Base-by-base conservation (phyloP, 129 eudicot genomes). In the Flaveria trinervia region DNA sequence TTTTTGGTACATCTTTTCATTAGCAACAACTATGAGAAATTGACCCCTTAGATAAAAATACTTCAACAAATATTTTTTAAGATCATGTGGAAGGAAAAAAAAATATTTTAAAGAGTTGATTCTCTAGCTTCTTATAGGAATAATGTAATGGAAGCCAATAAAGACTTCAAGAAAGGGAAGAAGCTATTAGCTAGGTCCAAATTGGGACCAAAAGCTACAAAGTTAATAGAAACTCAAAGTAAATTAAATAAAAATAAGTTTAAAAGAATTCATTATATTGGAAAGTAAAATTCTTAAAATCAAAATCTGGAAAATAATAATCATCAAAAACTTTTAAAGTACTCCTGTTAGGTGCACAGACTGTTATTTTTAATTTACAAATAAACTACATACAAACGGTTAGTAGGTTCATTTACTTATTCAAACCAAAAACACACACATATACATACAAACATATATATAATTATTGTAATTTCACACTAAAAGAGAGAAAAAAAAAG, bases 181-280 rank as follows among this genome's bases (percentile, higher is more conserved):
- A 20, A 20, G 33, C 65, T 43, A 11, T 26, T 12, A 57, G 65
- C 17, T 61, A 61, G 67, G 41, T 12, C 67, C n/a, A 61, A 61
- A 39, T 61, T 26, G 43, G 67, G 67, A 61, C 41, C 41, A 61
- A 60, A 60, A 60, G 9, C 41, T 26, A 57, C 65, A 13, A 61
- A 25, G 17, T 25, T 8, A 16, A 11, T 9, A 60, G 8, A 12
- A 3, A 25, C 3, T 12, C 12, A 30, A 30, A 28, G 44, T 30
- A 64, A 15, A 30, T 6, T 30, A 28, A 28, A 64, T 30, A 14
- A 64, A 64, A 16, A 61, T 33, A 33, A 33, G 39, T 26, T 22
- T 59, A 22, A 13, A 59, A 22, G n/a, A 61, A 26, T 61, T 26
- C n/a, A 10, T 5, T 25, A 25, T 61, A 61, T 26, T 61, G 41